These are phyloP conservation scores for Stemphylium vesicarium DNA, from an alignment of 2,329 filamentous ascomycete species.

Conservation along the genomic window DNA sequence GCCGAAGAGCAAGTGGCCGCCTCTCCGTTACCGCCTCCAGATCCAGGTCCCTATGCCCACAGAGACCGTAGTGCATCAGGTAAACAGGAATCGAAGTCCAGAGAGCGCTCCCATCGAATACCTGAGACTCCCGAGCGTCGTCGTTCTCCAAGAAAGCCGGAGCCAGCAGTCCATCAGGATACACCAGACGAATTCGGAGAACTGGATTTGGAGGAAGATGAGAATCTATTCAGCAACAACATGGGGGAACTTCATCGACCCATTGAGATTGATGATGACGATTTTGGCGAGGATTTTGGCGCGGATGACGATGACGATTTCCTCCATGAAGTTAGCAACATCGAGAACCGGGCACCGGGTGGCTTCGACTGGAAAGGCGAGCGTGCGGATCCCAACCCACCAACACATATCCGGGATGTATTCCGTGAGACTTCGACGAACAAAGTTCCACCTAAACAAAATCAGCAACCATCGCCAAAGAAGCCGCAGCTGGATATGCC, in stretches of 20 bases:
- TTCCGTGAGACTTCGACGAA: conserved; percentile 44
- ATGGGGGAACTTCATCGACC: conserved; percentile 18
- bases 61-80: background rate
- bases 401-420: conserved; percentile 24
- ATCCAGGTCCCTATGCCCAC: conserved; percentile 7
- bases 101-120: conserved; percentile 27
- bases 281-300: conserved; percentile 37
- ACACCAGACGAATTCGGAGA: conserved; percentile 33
- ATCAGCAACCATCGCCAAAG: conserved; percentile 33
- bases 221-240: conserved; percentile 18
- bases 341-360: conserved; percentile 48
- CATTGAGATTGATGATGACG: conserved; percentile 18
- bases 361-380: conserved; percentile 40
- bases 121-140: conserved; percentile 34
- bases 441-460: conserved; percentile 22
- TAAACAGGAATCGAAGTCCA: conserved; percentile 1
- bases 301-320: conserved; percentile 43
- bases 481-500: conserved; percentile 35
- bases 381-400: conserved; percentile 19
- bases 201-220: conserved; percentile 35
- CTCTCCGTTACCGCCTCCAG: conserved; percentile 20
- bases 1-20: conserved; percentile 23
- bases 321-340: conserved; percentile 51
- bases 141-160: conserved; percentile 16
- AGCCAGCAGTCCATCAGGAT: background rate